A percentile compares a stretch with the other conserved stretches of the same genome.
Evolutionary conservation across 306 rosid genomes (phyloP).

Genomic region (Arachis hypogaea): DNA sequence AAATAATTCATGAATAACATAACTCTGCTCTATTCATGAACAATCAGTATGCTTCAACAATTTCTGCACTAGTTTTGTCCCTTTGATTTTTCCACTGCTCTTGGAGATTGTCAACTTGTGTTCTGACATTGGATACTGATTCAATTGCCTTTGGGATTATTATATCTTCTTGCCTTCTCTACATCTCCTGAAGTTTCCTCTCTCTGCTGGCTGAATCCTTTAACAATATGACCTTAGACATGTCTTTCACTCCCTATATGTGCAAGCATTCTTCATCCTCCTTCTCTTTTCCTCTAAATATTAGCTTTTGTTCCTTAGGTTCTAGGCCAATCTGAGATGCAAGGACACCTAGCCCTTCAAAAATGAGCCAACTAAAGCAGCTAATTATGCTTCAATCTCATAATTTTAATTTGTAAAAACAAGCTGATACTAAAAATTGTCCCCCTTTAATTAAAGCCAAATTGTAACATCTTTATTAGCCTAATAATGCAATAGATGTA

Average conservation of each 20-base stretch:
- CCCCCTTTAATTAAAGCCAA: conserved; percentile 27
- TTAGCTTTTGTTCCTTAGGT: conserved; percentile 67
- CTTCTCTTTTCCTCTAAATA: conserved; percentile 72
- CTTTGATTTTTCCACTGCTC: too few species aligned
- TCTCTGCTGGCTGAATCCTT: conserved; percentile 83
- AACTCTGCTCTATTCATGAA: too few species aligned
- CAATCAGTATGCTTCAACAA: too few species aligned
- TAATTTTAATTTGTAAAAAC: not conserved
- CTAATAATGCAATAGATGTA: not conserved
- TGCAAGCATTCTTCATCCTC: conserved; percentile 68
- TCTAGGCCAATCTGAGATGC: conserved; percentile 56
- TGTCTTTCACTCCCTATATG: conserved; percentile 68
- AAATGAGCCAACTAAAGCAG: conserved; percentile 28
- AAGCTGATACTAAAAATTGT: not conserved
- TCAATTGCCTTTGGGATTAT: conserved; percentile 46
- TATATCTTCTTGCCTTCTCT: conserved; percentile 40
- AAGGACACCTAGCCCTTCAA: conserved; percentile 60
- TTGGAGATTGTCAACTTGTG: conserved; percentile 62
- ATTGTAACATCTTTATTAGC: not conserved
- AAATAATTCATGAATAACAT: too few species aligned
- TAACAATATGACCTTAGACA: conserved; percentile 62
- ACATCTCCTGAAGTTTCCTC: conserved; percentile 60
- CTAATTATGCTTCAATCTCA: conserved; percentile 33
- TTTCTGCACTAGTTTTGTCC: too few species aligned
- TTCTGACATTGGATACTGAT: conserved; percentile 50